These are phyloP conservation scores for Solanum chmielewskii DNA, from an alignment of 257 asterid genomes.

Conservation along the genomic window DNA sequence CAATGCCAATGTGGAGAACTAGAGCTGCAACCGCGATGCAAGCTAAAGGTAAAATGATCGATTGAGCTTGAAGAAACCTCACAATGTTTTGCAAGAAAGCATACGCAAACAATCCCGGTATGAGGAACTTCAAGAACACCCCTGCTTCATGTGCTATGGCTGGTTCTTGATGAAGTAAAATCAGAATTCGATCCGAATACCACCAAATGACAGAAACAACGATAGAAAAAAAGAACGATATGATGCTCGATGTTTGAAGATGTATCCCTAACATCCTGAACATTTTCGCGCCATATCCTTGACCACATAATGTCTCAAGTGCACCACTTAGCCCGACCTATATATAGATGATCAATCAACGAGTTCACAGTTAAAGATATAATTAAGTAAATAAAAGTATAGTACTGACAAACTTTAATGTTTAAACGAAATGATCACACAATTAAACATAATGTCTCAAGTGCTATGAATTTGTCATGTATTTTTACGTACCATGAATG, in stretches of 20 bases:
- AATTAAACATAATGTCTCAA: conserved; percentile 45
- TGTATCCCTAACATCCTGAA: conserved; percentile 51
- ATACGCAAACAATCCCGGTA: conserved; percentile 29
- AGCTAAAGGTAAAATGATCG: conserved; percentile 38
- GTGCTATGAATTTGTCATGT: not conserved
- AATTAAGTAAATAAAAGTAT: not conserved
- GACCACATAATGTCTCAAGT: conserved; percentile 84
- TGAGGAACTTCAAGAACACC: conserved; percentile 31
- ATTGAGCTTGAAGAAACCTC: conserved; percentile 72
- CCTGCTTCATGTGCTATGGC: conserved; percentile 42
- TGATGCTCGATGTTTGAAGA: conserved; percentile 57
- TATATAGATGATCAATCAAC: not conserved
- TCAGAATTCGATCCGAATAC: conserved; percentile 34
- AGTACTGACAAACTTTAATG: not conserved
- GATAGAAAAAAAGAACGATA: conserved; percentile 23
- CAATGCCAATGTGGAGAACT: conserved; percentile 37
- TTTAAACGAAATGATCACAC: not conserved
- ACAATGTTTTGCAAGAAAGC: conserved; percentile 49
- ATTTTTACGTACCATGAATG: conserved; percentile 8
- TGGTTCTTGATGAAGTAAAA: conserved; percentile 48
- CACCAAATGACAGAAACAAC: conserved; percentile 51
- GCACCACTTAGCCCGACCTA: conserved; percentile 82
- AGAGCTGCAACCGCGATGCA: conserved; percentile 40
- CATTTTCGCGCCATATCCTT: conserved; percentile 62
- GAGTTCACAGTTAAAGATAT: not conserved